Conservation (phyloP, 2,329 filamentous ascomycete species). For the Geosmithia flava region DNA sequence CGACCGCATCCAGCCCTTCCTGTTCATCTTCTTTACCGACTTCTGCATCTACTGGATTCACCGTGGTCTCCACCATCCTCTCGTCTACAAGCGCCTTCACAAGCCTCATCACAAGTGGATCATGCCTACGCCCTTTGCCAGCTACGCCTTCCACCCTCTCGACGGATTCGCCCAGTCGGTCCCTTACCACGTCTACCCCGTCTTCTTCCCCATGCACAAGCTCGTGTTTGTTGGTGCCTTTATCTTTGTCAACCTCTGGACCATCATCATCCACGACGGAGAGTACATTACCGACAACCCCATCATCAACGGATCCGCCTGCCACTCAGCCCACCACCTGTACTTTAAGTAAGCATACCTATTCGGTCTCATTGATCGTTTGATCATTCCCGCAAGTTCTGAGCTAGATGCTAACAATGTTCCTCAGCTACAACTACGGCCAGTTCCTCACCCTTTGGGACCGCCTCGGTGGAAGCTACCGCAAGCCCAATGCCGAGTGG, state of each 20-base stretch:
- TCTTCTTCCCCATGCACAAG: constrained; percentile 31
- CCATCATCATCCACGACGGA: constrained; percentile 35
- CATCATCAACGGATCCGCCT: constrained; percentile 33
- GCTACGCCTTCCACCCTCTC: constrained; percentile 32
- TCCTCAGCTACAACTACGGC: constrained; percentile 46
- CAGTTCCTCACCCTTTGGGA: constrained; percentile 71
- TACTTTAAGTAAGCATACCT: constrained; percentile 21
- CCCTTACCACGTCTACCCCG: constrained; percentile 31
- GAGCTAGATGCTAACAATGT: neutral
- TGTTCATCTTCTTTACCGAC: constrained; percentile 32
- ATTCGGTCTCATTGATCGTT: too few species aligned
- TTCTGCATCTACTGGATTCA: constrained; percentile 35
- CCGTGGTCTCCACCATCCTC: constrained; percentile 30
- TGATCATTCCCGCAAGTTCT: neutral
- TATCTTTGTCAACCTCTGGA: constrained; percentile 31
- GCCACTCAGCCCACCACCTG: constrained; percentile 35
- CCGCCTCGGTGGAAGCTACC: constrained; percentile 58
- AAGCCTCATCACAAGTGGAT: constrained; percentile 39
- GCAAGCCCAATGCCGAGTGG: constrained; percentile 60
- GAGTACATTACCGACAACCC: constrained; percentile 34
- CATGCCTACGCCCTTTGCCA: constrained; percentile 31
- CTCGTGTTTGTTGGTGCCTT: constrained; percentile 31
- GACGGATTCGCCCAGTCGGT: constrained; percentile 32
- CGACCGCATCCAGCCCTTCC: constrained; percentile 23
- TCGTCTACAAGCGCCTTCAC: constrained; percentile 32